Evolutionary conservation across 495 filamentous ascomycete species (phyloP), one percentile per base, ranked within the genome.

Genomic region (Neurospora terricola): DNA sequence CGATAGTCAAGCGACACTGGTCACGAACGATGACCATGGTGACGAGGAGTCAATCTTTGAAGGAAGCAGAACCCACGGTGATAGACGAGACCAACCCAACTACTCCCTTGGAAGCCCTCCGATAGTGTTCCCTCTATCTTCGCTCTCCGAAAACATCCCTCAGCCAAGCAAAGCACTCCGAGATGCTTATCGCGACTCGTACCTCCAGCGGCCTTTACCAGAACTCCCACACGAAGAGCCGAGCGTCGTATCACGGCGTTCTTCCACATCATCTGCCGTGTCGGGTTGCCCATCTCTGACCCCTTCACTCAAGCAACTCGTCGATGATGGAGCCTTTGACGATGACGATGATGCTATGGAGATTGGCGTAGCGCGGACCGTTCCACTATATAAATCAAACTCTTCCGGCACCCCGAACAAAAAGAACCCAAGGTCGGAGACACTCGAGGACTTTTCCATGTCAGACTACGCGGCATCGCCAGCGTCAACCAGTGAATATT

Each of bases 121-220:
- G 7, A 76, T 76, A 54, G 73, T 80, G 5, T 78, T 78, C 4
- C 71, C 75, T 3, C 21, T 72, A 27, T 38, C 23, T 4, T 34
- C 43, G 5, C 30, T 43, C 38, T 69, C 75, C 14, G 71, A 36
- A 5, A 3, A 36, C 34, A 40, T 76, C 21, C 75, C 76, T 34
- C 74, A 79, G 73, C 76, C 72, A 72, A 79, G 77, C 68, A 78
- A 76, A 76, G 74, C 45, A 9, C 40, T 43, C 16, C 73, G 75
- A 66, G 75, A 75, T 71, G 77, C 18, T 30, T 79, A 39, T 36
- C n/a, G 59, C 36, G 72, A 76, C n/a, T 72, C 79, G 12, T 79
- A 81, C 54, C 70, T 82, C 37, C 81, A 82, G 70, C 79, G 84
- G 0, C 83, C 83, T n/a, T 70, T 87, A 6, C 85, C 85, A n/a